Conservation (phyloP, 345 rosid species). For the Eucalyptus coolabah region DNA sequence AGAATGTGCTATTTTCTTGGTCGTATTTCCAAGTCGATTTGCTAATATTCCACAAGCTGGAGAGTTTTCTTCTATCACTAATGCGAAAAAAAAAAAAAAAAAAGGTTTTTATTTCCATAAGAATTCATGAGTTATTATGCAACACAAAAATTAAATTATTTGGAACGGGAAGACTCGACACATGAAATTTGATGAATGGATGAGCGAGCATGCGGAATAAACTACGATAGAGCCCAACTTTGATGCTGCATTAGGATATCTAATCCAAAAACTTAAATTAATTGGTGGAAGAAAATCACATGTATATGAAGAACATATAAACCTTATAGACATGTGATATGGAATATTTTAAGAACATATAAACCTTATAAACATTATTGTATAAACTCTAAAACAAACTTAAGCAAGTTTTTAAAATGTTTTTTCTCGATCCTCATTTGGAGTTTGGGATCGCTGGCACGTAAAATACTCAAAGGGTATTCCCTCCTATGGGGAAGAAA, state of each 20-base stretch:
- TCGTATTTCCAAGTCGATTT: neutral
- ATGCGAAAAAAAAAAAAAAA: neutral
- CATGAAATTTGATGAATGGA: neutral
- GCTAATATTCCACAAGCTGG: neutral
- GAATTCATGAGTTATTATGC: neutral
- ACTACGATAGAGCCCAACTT: fast-evolving
- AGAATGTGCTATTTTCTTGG: neutral
- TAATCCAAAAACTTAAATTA: neutral
- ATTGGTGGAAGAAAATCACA: neutral
- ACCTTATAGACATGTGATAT: neutral
- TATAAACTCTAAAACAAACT: neutral
- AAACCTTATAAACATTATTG: neutral
- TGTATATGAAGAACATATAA: neutral
- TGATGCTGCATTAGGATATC: neutral
- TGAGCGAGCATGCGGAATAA: fast-evolving
- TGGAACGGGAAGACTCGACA: fast-evolving
- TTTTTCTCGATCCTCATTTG: too few relatives aligned
- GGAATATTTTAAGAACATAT: neutral
- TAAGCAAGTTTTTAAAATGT: too few relatives aligned
- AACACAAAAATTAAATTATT: neutral
- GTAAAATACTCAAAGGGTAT: too few relatives aligned
- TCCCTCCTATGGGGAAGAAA: too few relatives aligned
- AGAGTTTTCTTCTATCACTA: neutral
- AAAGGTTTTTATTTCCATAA: neutral
- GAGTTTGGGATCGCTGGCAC: too few relatives aligned